Conservation (phyloP, 2,329 filamentous ascomycete species). For the Purpureocillium takamizusanense region DNA sequence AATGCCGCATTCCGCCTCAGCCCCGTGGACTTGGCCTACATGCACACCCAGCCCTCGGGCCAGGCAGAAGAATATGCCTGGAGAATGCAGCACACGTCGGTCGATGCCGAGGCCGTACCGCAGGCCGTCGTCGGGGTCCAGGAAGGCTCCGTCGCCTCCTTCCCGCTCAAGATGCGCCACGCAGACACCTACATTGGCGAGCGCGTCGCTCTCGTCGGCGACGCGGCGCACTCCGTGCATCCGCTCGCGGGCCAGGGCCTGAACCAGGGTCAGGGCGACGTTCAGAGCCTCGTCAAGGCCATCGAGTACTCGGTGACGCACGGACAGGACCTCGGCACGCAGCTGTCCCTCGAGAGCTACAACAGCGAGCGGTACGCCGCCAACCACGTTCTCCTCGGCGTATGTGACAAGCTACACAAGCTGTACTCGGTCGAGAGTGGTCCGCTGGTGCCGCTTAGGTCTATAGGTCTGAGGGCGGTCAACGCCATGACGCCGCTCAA, state of each 20-base stretch:
- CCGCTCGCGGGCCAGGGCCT: conserved; percentile 90
- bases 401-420: conserved; percentile 86
- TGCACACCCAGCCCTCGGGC: conserved; percentile 54
- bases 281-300: conserved; percentile 64
- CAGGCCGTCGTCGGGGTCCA: conserved; percentile 63
- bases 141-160: conserved; percentile 72
- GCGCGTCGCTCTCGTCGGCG: conserved; percentile 84
- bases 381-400: conserved; percentile 72
- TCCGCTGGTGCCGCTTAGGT: conserved; percentile 71
- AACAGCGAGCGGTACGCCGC: conserved; percentile 69
- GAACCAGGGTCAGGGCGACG: conserved; percentile 87
- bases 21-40: conserved; percentile 70
- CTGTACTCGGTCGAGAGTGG: conserved; percentile 75
- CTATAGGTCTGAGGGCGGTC: conserved; percentile 66
- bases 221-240: conserved; percentile 92
- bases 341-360: conserved; percentile 74
- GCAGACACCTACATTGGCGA: conserved; percentile 90
- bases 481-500: conserved; percentile 70
- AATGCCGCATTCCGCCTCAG: conserved; percentile 86
- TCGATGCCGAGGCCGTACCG: conserved; percentile 48
- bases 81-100: conserved; percentile 63
- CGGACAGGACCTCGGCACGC: conserved; percentile 78
- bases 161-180: conserved; percentile 84
- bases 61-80: conserved; percentile 75
- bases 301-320: conserved; percentile 71